Base-by-base conservation (phyloP, 129 eudicot genomes). In the Flaveria bidentis region DNA sequence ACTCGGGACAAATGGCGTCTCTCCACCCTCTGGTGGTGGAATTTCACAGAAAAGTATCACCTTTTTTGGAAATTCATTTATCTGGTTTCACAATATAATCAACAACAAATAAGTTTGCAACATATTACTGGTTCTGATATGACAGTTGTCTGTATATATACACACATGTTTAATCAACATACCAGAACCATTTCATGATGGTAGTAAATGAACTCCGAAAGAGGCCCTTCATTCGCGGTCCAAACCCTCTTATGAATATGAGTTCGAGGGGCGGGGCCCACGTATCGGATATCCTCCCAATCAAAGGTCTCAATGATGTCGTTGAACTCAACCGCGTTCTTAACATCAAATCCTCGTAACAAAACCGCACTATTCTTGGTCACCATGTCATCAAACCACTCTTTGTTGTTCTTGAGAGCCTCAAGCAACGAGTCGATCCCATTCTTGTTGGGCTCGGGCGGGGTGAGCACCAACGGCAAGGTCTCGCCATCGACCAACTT, bases 101-200 rank as follows among this genome's bases (percentile, higher is more conserved):
- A 49, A 49, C 10, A 8, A 11, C 2, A 9, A 9, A 45, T 3
- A 45, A 45, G 13, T 45, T 45, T 14, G 9, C 3, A 45, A 9
- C 50, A 47, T 5, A 36, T 36, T 36, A 36, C 5, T 36, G 7
- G 41, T 36, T 36, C 41, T 36, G 41, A 36, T 5, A 36, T 36
- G 41, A 36, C 41, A 36, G 1, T 36, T 36, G 41, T 36, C 7
- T 5, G 41, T 36, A 36, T 5, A 36, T 36, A 36, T 5, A 36
- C 41, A 5, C 41, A 36, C 1, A 4, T 5, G 41, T 36, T 36
- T 36, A 36, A 36, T 28, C 17, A 18, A 74, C 91, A 61, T 67
- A 90, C 96, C 79, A 90, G 69, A 80, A 90, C 96, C 96, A 90
- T 90, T 71, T 90, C 96, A 82, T 90, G 96, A 78, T 90, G 96